phyloP scores from a whole-genome alignment of 805 yeast species.

The Pichia scutulata region DNA sequence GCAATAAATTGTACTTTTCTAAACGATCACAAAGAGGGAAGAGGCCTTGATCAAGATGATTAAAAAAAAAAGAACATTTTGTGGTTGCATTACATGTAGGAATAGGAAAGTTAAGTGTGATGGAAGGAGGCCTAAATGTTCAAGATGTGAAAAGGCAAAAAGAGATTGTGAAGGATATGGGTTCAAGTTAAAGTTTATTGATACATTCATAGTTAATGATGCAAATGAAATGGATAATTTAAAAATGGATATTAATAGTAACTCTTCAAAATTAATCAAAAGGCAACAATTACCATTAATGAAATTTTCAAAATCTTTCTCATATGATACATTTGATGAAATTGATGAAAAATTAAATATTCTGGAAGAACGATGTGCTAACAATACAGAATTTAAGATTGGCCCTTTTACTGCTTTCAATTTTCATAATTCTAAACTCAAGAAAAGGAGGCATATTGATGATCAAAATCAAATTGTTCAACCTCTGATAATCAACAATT shows the following conservation, averaged over 20 bases:
- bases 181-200: slow-evolving; percentile 41
- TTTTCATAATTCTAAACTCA: not conserved
- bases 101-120: slow-evolving; percentile 48
- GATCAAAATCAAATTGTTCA: not conserved
- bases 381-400: not conserved
- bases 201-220: slow-evolving; percentile 29
- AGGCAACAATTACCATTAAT: slow-evolving; percentile 40
- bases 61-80: slow-evolving; percentile 28
- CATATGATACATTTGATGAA: slow-evolving; percentile 32
- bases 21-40: not conserved
- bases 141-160: slow-evolving; percentile 39
- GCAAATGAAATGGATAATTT: slow-evolving; percentile 16
- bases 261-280: slow-evolving; percentile 12
- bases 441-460: not conserved
- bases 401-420: slow-evolving; percentile 26
- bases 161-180: slow-evolving; percentile 43
- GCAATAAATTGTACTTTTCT: not conserved
- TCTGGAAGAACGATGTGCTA: not conserved
- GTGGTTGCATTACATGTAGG: slow-evolving; percentile 53
- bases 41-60: not conserved
- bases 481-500: not conserved
- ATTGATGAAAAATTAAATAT: slow-evolving; percentile 25
- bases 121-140: slow-evolving; percentile 37
- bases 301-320: slow-evolving; percentile 24
- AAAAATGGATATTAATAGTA: slow-evolving; percentile 4